Percentiles rank a stretch among this genome's conserved stretches.
These are phyloP conservation scores for Ceratocystis cubensis DNA, from an alignment of 2,329 filamentous ascomycete species.

Conservation along the genomic window DNA sequence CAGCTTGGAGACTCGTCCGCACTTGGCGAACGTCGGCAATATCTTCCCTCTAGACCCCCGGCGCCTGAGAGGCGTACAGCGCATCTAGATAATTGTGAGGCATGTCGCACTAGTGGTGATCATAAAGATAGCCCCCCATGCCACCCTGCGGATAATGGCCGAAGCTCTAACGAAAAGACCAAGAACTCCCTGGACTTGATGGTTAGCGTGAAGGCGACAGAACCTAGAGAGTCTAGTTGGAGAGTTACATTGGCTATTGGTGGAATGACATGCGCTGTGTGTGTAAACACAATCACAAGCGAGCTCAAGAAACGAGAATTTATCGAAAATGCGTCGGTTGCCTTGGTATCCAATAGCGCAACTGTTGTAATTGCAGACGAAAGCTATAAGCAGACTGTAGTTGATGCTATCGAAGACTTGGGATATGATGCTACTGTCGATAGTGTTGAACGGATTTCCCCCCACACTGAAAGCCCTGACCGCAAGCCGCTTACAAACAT, in stretches of 20 bases:
- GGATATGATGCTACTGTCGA: conserved; percentile 55
- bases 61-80: conserved; percentile 21
- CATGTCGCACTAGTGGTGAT: conserved; percentile 25
- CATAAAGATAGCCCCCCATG: not conserved
- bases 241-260: conserved; percentile 46
- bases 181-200: conserved; percentile 11
- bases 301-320: conserved; percentile 40
- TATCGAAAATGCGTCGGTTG: conserved; percentile 46
- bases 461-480: conserved; percentile 25
- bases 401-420: conserved; percentile 44
- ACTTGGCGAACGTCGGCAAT: not conserved
- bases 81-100: conserved; percentile 32
- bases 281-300: conserved; percentile 49
- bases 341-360: conserved; percentile 55
- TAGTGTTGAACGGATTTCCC: conserved; percentile 34
- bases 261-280: conserved; percentile 64
- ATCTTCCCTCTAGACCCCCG: conserved; percentile 19
- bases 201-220: conserved; percentile 11
- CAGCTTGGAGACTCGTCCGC: not conserved
- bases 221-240: conserved; percentile 28
- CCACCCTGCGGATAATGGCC: not conserved
- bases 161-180: not conserved
- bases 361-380: conserved; percentile 41
- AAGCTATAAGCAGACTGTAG: conserved; percentile 28
- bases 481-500: conserved; percentile 24